phyloP scores from a whole-genome alignment of 768 basidiomycete genomes.

The Suillus placidus region DNA sequence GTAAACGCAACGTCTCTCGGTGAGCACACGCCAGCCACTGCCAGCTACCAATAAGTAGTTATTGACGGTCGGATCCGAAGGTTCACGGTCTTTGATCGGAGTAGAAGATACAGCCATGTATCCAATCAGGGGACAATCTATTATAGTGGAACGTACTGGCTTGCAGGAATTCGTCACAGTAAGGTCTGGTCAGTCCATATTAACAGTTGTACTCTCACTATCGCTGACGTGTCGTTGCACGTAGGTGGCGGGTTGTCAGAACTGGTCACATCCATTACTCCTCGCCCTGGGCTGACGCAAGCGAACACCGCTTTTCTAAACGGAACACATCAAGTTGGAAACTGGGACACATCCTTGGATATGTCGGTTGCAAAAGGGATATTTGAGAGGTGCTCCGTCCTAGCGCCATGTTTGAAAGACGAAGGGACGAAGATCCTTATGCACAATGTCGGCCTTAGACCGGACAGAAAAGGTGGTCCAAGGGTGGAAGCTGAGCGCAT shows the following conservation, averaged over 20 bases:
- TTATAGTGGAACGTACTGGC: slow-evolving; percentile 72
- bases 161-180: slow-evolving; percentile 42
- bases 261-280: slow-evolving; percentile 59
- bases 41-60: background rate
- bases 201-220: too few species aligned
- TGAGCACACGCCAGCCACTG: slow-evolving; percentile 21
- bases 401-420: slow-evolving; percentile 39
- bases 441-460: slow-evolving; percentile 63
- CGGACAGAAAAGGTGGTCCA: slow-evolving; percentile 56
- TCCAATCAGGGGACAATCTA: slow-evolving; percentile 85
- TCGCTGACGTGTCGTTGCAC: background rate
- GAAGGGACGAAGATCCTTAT: slow-evolving; percentile 44
- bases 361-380: slow-evolving; percentile 47
- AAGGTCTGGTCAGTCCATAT: slow-evolving; percentile 27
- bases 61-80: slow-evolving; percentile 31
- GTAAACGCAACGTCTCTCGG: slow-evolving; percentile 63
- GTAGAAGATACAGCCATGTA: slow-evolving; percentile 77
- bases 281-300: slow-evolving; percentile 49
- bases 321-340: slow-evolving; percentile 53
- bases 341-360: slow-evolving; percentile 55
- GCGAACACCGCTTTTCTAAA: slow-evolving; percentile 54
- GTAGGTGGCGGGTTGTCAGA: slow-evolving; percentile 12
- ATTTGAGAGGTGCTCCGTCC: slow-evolving; percentile 44
- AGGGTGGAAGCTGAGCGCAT: slow-evolving; percentile 54
- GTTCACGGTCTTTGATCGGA: slow-evolving; percentile 74